Base-by-base conservation (phyloP, 2,329 filamentous ascomycete species). In the Aspergillus piperis region DNA sequence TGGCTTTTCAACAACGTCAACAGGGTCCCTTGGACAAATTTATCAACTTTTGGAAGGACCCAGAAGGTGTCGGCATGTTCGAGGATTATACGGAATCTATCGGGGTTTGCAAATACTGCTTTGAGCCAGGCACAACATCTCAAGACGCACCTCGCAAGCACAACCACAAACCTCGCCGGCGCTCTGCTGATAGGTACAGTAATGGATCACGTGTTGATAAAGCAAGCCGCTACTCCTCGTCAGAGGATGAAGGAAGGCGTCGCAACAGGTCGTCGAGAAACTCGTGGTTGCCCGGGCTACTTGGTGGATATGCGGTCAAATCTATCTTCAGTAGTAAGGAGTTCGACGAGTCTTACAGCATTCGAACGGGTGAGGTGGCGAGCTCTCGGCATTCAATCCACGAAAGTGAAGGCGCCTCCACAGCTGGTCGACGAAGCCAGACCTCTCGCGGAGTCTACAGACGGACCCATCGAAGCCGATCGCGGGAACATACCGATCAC, bases 1-100 rank as follows among this genome's bases (percentile, higher is more conserved):
- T 84, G 70, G 79, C 79, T 32, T 79, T 81, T 59, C 74, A 77
- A 44, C 83, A 84, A 64, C 81, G 82, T 55, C 84, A 84, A 59
- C 79, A 79, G 48, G 85, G 85, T 0, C 83, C 86, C 0, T 76
- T 88, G 1, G 78, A 78, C 39, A 82, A 78, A 53, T 78, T 87
- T 30, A 78, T 85, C 41, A 83, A 85, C 67, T 88, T 82, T 78
- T 88, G 83, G 83, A 86, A 81, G 69, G 86, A 85, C 62, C 81
- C 85, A 1, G 85, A 88, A 63, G 86, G 86, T n/a, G 85, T 88
- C 0, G 82, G 81, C 17, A 83, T 83, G 69, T 88, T 87, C 76
- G 86, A 89, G 71, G 86, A 88, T 69, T 89, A 89, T 67, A 88
- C 86, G 1, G 85, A 89, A 72, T 83, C 84, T 61, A 88, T 88